Evolutionary conservation across 1,284 basidiomycete genomes (phyloP).

Genomic region (Fomes fomentarius): DNA sequence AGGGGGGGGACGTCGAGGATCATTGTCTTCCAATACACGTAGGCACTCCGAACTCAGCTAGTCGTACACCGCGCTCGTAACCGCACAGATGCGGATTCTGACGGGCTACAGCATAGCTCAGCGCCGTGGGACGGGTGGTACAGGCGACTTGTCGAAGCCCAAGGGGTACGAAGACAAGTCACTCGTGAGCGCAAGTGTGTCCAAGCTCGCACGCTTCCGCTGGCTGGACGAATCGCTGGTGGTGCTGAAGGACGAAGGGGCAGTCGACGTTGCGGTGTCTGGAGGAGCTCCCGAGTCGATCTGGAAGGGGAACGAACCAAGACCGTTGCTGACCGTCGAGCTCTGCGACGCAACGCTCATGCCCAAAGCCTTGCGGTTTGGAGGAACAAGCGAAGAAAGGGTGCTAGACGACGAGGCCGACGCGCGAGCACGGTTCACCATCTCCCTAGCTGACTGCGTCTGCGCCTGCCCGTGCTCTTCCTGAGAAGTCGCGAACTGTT

Average conservation of each 20-base stretch:
- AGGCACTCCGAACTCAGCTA: slow-evolving; percentile 17
- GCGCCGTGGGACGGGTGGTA: slow-evolving; percentile 25
- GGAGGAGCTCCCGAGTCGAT: slow-evolving; percentile 54
- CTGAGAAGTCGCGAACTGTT: slow-evolving; percentile 46
- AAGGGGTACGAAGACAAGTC: slow-evolving; percentile 81
- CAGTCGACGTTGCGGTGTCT: slow-evolving; percentile 18
- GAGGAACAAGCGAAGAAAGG: slow-evolving; percentile 23
- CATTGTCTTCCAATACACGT: slow-evolving; percentile 24
- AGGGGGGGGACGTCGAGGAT: slow-evolving; percentile 10
- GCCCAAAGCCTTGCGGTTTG: slow-evolving; percentile 59
- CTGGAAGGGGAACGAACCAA: slow-evolving; percentile 82
- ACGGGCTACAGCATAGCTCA: slow-evolving; percentile 10
- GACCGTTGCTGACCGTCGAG: slow-evolving; percentile 73
- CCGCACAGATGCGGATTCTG: slow-evolving; percentile 7
- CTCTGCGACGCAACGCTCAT: slow-evolving; percentile 73
- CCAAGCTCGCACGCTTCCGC: slow-evolving; percentile 75
- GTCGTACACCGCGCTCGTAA: slow-evolving; percentile 24
- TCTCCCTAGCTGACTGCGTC: slow-evolving; percentile 25
- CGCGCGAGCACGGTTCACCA: slow-evolving; percentile 33
- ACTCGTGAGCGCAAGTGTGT: slow-evolving; percentile 78
- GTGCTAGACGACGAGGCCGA: slow-evolving; percentile 18
- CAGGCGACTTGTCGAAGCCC: slow-evolving; percentile 50
- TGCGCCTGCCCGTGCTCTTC: slow-evolving; percentile 20
- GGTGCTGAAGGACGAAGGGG: slow-evolving; percentile 28
- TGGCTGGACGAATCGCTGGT: slow-evolving; percentile 24